Conservation (phyloP, 2,329 filamentous ascomycete genomes). For the Neonectria magnoliae region DNA sequence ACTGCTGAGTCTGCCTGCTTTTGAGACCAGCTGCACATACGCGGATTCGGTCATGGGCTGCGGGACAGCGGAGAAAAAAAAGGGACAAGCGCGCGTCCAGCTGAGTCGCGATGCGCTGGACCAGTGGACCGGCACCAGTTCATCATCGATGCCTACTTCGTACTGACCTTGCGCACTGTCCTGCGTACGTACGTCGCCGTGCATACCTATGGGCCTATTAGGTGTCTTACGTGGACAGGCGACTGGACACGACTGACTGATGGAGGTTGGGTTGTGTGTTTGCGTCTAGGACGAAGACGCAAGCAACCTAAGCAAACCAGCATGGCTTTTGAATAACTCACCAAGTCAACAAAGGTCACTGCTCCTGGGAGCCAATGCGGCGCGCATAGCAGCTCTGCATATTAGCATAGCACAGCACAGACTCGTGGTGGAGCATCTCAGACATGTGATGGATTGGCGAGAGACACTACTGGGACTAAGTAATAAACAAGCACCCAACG, state of each 20-base stretch:
- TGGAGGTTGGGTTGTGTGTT: background rate
- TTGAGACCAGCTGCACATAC: background rate
- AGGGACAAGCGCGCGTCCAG: background rate
- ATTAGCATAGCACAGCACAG: conserved; percentile 21
- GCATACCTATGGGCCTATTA: background rate
- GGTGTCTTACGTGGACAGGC: background rate
- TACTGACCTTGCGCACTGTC: no score
- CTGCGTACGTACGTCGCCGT: background rate
- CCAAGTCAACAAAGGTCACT: background rate
- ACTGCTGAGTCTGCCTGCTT: background rate
- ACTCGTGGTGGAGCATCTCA: conserved; percentile 11
- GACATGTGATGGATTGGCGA: conserved; percentile 12
- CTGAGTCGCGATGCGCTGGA: conserved; percentile 9
- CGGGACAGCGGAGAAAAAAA: background rate
- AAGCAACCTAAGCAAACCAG: background rate
- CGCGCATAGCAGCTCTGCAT: conserved; percentile 9
- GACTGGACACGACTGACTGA: background rate
- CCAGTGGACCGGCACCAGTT: background rate
- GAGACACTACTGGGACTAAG: background rate
- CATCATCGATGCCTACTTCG: background rate
- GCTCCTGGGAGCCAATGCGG: background rate
- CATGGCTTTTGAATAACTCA: background rate
- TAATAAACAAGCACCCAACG: background rate
- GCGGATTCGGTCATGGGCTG: background rate
- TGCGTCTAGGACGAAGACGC: background rate